Percentiles rank a stretch among this genome's conserved stretches.
phyloP scores from a whole-genome alignment of 2,329 filamentous ascomycete species.

The Pseudogymnoascus sp. region DNA sequence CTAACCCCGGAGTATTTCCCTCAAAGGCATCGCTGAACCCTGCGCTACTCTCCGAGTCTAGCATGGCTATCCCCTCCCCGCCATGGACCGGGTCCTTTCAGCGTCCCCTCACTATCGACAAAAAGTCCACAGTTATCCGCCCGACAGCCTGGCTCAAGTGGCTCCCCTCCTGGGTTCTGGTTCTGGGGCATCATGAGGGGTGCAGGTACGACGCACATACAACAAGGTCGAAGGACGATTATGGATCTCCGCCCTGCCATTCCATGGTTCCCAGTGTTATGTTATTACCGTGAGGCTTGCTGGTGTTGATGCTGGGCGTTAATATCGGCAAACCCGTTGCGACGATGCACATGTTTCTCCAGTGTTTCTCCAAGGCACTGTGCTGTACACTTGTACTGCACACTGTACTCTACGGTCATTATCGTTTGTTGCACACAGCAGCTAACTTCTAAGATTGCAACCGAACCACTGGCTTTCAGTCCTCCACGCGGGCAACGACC shows the following conservation, averaged over 20 bases:
- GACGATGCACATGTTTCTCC: background rate
- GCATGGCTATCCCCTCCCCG: constrained; percentile 2
- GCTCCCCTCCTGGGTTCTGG: background rate
- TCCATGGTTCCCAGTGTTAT: background rate
- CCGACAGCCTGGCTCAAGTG: constrained; percentile 5
- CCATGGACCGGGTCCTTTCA: background rate
- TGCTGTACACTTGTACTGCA: no score
- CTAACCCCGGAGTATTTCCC: constrained; percentile 9
- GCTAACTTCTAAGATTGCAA: background rate
- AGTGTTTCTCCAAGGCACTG: no score
- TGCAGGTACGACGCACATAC: constrained; percentile 7
- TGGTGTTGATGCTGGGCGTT: background rate
- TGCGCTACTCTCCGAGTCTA: constrained; percentile 9
- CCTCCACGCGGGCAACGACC: background rate
- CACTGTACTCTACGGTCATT: background rate
- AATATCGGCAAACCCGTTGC: background rate
- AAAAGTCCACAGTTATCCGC: constrained; percentile 4
- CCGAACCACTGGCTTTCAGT: background rate
- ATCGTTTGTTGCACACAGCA: background rate
- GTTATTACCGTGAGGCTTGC: background rate
- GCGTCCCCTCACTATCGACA: constrained; percentile 1
- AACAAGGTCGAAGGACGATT: background rate
- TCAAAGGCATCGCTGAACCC: background rate
- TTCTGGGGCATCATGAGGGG: background rate
- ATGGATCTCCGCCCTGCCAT: background rate